phyloP scores from a whole-genome alignment of 2,329 filamentous ascomycete genomes.

The Sclerotinia minor region DNA sequence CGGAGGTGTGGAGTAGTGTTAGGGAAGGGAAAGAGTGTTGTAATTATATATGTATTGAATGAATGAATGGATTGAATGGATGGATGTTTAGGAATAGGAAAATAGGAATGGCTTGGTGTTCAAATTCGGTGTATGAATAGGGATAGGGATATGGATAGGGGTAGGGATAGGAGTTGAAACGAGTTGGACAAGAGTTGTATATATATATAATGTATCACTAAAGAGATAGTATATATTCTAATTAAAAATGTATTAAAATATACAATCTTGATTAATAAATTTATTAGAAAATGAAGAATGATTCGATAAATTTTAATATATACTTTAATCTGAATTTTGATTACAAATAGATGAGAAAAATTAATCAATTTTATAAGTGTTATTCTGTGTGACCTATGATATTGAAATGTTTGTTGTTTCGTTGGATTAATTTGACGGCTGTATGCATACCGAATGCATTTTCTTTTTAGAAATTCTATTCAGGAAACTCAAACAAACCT shows the following conservation, averaged over 20 bases:
- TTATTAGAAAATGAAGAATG: not conserved
- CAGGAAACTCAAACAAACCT: too few relatives aligned
- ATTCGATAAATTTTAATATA: not conserved
- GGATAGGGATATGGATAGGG: not conserved
- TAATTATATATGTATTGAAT: too few relatives aligned
- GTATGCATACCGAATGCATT: not conserved
- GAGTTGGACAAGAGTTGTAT: too few relatives aligned
- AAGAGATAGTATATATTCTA: slow-evolving; percentile 4
- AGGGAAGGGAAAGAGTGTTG: not conserved
- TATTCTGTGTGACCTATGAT: not conserved
- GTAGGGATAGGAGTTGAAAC: not conserved
- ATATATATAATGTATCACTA: not conserved
- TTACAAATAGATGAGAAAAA: not conserved
- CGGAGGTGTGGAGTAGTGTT: not conserved
- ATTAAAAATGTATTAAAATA: slow-evolving; percentile 1
- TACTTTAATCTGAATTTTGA: not conserved
- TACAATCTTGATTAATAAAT: not conserved
- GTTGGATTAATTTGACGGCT: not conserved
- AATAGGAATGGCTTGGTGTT: not conserved
- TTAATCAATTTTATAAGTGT: not conserved
- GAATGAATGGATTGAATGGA: too few relatives aligned
- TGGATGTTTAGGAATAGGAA: slow-evolving; percentile 1
- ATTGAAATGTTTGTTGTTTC: too few relatives aligned
- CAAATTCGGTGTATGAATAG: too few relatives aligned
- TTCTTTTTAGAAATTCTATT: not conserved